Base-by-base conservation (phyloP, 495 filamentous ascomycete genomes). In the Neurospora sp. region DNA sequence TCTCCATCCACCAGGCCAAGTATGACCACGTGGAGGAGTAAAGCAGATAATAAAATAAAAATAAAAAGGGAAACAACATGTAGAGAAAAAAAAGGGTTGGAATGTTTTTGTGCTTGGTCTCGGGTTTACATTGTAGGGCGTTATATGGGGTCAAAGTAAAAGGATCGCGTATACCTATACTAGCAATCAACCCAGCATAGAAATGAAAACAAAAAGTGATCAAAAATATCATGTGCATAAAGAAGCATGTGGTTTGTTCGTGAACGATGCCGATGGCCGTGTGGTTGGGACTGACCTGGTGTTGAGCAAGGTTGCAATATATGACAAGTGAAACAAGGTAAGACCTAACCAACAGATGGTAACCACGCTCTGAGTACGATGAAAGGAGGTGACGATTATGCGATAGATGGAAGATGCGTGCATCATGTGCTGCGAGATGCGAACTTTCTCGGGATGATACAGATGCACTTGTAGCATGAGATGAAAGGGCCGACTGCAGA, bases 1-100 rank as follows among this genome's bases (percentile, higher is more conserved):
- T 93, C 78, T 74, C 88, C 37, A 91, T 85, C 74, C 92, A 93
- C 85, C 82, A 89, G 79, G 85, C 86, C 76, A 92, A 91, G 82
- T 93, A 93, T 77, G 84, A 89, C 10, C 73, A 77, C 71, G 75
- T 81, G 54, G 78, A 78, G 77, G 31, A 35, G 44, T 72, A 46
- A 79, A 74, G 66, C 23, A 11, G 23, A 18, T 27, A 7, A 66
- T 3, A 62, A 66, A 66, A 16, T 18, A 35, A 35, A 35, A 66
- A 35, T 18, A 62, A 35, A 66, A 18, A 66, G 7, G 27, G 27
- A 14, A 66, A 35, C 42, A 35, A 1, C 4, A 8, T 35, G 12
- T 35, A 62, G 9, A 18, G 9, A 31, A 8, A 66, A 62, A 27
- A 3, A 14, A 14, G 23, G 23, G 6, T 35, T 18, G 27, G 27